A percentile compares a stretch with the other conserved stretches of the same genome.
These are phyloP conservation scores for Alnus glutinosa DNA, from an alignment of 306 rosid species.

Conservation along the genomic window DNA sequence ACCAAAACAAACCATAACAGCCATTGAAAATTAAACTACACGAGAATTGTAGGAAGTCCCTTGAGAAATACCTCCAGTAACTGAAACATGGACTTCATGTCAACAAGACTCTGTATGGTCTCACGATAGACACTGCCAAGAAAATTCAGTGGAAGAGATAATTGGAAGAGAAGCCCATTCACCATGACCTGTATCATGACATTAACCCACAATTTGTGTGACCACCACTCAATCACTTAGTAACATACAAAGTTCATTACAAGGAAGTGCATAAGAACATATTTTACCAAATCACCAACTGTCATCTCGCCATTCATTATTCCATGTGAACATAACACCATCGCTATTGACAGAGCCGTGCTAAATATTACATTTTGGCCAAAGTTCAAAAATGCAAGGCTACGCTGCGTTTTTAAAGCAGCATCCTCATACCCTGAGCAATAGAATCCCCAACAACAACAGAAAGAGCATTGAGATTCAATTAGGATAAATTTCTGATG, in stretches of 20 bases:
- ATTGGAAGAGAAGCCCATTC: constrained; percentile 97
- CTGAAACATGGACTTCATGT: constrained; percentile 97
- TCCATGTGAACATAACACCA: constrained; percentile 94
- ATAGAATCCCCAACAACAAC: constrained; percentile 32
- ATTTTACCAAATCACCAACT: constrained; percentile 91
- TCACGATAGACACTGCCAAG: constrained; percentile 99
- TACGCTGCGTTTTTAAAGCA: constrained; percentile 90
- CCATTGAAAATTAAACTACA: constrained; percentile 23
- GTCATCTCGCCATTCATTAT: constrained; percentile 81
- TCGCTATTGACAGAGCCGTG: constrained; percentile 90
- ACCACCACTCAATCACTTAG: constrained; percentile 17
- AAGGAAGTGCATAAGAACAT: constrained; percentile 19
- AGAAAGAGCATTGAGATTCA: constrained; percentile 24
- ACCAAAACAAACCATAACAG: not conserved
- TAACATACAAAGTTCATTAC: not conserved
- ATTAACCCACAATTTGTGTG: constrained; percentile 21
- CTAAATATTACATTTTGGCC: constrained; percentile 95
- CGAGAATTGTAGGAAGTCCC: constrained; percentile 21
- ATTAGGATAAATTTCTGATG: not conserved
- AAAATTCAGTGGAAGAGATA: constrained; percentile 94
- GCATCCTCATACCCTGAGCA: constrained; percentile 86
- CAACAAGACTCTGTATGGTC: constrained; percentile 93
- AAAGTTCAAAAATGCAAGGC: constrained; percentile 85
- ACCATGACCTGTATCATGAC: constrained; percentile 80
- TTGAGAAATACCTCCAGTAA: constrained; percentile 78